Conservation (phyloP, 2,329 filamentous ascomycete species). For the Aspergillus thermomutatus region DNA sequence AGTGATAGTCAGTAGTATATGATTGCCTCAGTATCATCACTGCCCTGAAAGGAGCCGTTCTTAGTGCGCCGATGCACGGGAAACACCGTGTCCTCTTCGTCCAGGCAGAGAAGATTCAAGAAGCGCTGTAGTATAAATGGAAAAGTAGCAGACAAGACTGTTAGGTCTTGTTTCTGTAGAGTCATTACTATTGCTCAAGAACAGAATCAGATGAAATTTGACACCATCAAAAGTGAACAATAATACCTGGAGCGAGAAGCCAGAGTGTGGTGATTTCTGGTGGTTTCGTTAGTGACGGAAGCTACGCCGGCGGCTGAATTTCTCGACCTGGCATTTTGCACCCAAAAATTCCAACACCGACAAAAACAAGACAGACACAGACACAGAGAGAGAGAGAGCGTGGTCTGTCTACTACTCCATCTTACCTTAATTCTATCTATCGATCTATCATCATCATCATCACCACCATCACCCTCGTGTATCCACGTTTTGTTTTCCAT, state of each 20-base stretch:
- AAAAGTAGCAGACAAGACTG: neutral
- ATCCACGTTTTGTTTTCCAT: constrained; percentile 1
- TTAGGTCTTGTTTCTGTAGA: neutral
- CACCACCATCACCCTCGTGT: constrained; percentile 1
- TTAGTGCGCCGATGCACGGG: constrained; percentile 8
- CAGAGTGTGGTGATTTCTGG: neutral
- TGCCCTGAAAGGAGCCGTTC: neutral
- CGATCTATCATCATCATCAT: constrained; percentile 6
- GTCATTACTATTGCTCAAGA: neutral
- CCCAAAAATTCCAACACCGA: constrained; percentile 33
- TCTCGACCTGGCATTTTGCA: constrained; percentile 33
- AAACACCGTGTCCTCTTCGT: constrained; percentile 31
- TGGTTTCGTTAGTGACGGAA: constrained; percentile 30
- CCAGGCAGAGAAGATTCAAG: constrained; percentile 4
- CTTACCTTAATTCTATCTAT: constrained; percentile 1
- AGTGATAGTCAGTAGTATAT: neutral
- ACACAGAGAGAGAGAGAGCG: constrained; percentile 7
- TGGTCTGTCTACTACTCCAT: constrained; percentile 4
- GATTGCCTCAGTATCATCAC: neutral
- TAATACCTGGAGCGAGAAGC: neutral
- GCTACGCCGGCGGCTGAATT: constrained; percentile 37
- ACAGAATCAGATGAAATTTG: neutral
- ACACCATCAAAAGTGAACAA: neutral
- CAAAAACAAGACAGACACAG: constrained; percentile 19
- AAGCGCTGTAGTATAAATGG: neutral